Conservation (phyloP, 306 rosid species). For the Senna tora region DNA sequence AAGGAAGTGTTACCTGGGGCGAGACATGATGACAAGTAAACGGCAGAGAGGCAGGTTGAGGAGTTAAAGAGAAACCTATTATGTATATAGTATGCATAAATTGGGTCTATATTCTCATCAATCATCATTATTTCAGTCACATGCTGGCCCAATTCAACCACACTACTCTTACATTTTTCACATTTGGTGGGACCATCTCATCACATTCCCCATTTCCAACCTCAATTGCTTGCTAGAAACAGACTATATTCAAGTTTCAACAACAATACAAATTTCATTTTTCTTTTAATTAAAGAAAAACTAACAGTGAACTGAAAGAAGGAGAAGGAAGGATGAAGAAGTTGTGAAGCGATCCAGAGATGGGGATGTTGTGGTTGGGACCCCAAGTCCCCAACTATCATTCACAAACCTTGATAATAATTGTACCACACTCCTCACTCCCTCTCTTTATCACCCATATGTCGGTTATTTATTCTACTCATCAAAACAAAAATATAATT, state of each 20-base stretch:
- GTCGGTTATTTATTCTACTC: no score
- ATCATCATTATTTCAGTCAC: conserved; percentile 48
- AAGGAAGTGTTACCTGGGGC: conserved; percentile 17
- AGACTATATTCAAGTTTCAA: neutral
- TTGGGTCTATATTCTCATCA: conserved; percentile 36
- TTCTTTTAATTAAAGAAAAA: neutral
- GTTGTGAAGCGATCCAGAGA: no score
- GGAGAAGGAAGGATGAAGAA: conserved; percentile 27
- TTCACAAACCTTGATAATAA: conserved; percentile 13
- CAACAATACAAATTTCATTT: neutral
- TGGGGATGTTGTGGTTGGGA: conserved; percentile 44
- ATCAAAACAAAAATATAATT: no score
- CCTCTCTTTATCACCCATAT: neutral
- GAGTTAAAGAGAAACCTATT: conserved; percentile 42
- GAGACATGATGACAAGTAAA: conserved; percentile 43
- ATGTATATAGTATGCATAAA: neutral
- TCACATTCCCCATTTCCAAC: neutral
- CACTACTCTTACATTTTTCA: neutral
- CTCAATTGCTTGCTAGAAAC: neutral
- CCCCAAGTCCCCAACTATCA: conserved; percentile 29
- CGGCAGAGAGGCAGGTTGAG: conserved; percentile 35
- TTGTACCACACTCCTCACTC: neutral
- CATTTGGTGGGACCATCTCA: neutral
- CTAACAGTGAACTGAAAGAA: neutral
- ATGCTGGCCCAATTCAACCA: conserved; percentile 27